phyloP scores from a whole-genome alignment of 345 rosid species.

The Microthlaspi erraticum region DNA sequence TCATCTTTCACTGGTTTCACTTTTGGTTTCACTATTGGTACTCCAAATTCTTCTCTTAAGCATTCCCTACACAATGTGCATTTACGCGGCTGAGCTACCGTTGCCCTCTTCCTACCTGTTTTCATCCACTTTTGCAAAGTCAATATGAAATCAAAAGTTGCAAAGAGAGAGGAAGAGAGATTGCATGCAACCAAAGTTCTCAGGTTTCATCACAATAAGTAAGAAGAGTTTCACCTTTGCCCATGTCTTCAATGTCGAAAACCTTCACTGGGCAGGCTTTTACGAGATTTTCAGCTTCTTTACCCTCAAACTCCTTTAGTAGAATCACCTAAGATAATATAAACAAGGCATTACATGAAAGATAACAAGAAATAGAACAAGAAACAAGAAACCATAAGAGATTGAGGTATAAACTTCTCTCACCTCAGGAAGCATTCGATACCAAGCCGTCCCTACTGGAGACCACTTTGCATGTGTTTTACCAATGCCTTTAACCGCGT shows the following conservation, averaged over 20 bases:
- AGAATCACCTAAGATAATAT: constrained; percentile 58
- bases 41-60: constrained; percentile 51
- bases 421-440: constrained; percentile 97
- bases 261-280: constrained; percentile 72
- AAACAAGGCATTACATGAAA: constrained; percentile 12
- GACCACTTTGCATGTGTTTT: constrained; percentile 98
- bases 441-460: constrained; percentile 95
- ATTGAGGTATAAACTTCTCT: constrained; percentile 1
- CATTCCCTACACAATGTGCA: constrained; percentile 95
- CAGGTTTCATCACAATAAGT: constrained; percentile 15
- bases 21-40: neutral
- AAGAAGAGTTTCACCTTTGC: constrained; percentile 55
- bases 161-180: neutral
- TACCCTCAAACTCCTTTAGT: constrained; percentile 59
- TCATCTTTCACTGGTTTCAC: neutral
- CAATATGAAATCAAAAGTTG: neutral
- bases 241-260: constrained; percentile 94
- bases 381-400: neutral
- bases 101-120: constrained; percentile 82
- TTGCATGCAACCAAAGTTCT: neutral
- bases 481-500: constrained; percentile 91
- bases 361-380: no score
- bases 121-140: constrained; percentile 47
- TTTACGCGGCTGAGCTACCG: constrained; percentile 71
- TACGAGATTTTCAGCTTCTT: constrained; percentile 67